Percentiles rank a stretch among this genome's conserved stretches.
Evolutionary conservation across 2,329 filamentous ascomycete genomes (phyloP).

Genomic region (Colletotrichum australisinense): DNA sequence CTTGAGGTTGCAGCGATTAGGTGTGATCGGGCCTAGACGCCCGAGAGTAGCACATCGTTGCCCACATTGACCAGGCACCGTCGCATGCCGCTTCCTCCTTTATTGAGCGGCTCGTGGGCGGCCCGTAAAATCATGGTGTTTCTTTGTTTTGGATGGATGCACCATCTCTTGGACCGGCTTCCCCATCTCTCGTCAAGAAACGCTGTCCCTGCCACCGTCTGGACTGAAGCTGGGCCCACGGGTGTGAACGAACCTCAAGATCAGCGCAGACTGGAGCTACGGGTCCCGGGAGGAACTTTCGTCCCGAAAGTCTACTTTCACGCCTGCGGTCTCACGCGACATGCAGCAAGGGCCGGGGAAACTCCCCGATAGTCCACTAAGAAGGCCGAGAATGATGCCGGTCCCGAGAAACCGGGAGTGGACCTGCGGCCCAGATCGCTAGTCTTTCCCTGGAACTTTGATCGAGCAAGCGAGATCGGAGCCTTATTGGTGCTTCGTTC

Average conservation of each 20-base stretch:
- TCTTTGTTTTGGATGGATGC: not conserved
- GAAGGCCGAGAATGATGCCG: not conserved
- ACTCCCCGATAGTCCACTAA: conserved; percentile 7
- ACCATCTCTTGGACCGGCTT: not conserved
- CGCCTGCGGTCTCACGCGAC: not conserved
- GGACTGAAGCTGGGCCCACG: not conserved
- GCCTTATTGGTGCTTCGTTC: not conserved
- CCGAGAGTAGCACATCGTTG: not conserved
- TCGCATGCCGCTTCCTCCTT: not conserved
- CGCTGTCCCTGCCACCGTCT: not conserved
- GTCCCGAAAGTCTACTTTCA: not conserved
- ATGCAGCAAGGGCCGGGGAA: conserved; percentile 11
- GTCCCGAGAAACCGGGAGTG: conserved; percentile 3
- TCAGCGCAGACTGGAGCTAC: conserved; percentile 5
- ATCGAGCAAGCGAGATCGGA: not conserved
- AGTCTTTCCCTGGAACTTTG: too few relatives aligned
- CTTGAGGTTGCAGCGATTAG: not conserved
- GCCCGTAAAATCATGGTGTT: not conserved
- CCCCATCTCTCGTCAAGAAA: not conserved
- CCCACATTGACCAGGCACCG: not conserved
- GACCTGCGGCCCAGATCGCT: too few relatives aligned
- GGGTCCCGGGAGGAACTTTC: conserved; percentile 4
- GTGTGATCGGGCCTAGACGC: not conserved
- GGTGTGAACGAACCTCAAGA: conserved; percentile 3
- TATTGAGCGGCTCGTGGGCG: not conserved